phyloP scores from a whole-genome alignment of 1,284 basidiomycete genomes.

The Flammula alnicola region DNA sequence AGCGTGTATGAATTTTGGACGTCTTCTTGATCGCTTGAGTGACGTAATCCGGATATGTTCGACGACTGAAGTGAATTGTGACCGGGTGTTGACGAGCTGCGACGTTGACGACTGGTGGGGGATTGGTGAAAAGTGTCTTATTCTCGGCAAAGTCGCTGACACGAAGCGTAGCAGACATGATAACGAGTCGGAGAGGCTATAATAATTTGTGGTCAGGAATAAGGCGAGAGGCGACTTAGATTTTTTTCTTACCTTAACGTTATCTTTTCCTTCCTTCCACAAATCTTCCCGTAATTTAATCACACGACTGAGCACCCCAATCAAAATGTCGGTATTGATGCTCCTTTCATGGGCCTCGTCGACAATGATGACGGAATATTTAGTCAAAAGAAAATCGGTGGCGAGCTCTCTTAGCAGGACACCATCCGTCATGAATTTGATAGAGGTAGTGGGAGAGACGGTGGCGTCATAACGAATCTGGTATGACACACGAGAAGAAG shows the following conservation, averaged over 20 bases:
- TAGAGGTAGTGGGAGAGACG: conserved; percentile 84
- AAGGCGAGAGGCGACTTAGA: neutral
- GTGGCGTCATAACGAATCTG: conserved; percentile 98
- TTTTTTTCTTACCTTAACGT: conserved; percentile 57
- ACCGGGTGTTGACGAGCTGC: conserved; percentile 94
- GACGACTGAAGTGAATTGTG: conserved; percentile 91
- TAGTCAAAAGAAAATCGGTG: conserved; percentile 86
- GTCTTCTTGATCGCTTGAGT: conserved; percentile 91
- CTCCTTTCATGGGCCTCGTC: conserved; percentile 99
- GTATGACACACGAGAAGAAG: conserved; percentile 86
- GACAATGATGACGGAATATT: conserved; percentile 94
- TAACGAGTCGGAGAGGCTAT: conserved; percentile 89
- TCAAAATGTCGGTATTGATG: conserved; percentile 97
- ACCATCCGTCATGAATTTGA: conserved; percentile 99
- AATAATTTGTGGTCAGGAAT: conserved; percentile 2
- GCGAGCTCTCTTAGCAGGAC: conserved; percentile 93
- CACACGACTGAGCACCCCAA: conserved; percentile 94
- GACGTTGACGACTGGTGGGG: conserved; percentile 92
- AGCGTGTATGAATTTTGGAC: conserved; percentile 90
- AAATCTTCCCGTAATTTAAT: conserved; percentile 86
- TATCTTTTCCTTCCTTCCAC: conserved; percentile 79
- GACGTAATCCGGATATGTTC: conserved; percentile 89
- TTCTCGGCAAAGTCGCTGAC: conserved; percentile 95
- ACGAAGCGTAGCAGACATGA: conserved; percentile 98
- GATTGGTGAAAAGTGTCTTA: conserved; percentile 75